Base-by-base conservation (phyloP, 805 yeast genomes). In the Kuraishia piskuri region DNA sequence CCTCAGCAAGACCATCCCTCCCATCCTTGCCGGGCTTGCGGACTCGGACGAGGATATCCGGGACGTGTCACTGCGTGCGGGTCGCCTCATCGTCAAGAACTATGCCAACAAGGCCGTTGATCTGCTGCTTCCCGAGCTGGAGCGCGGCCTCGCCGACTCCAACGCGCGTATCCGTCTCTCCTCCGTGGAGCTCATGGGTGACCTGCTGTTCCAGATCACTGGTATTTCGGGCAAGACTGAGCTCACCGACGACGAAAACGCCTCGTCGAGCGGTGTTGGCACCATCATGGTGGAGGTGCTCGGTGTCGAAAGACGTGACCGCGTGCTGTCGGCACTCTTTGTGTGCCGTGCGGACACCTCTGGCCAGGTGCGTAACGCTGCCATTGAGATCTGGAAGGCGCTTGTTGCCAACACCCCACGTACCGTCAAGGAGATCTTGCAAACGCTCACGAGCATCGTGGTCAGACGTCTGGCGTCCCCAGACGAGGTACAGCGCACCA, bases 341-440 rank as follows among this genome's bases (percentile, higher is more conserved):
- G 83, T 94, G 36, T 91, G 97, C 68, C 90, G 99, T 68, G 88
- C 96, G 14, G 99, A 94, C 73, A 80, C 84, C 45, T 80, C 94
- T 44, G 89, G 89, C 60, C 77, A 84, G 59, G 99, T 94, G 24
- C 84, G 99, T 62, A 83, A 83, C 58, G 88, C 96, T 23, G 84
- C 98, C 12, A 82, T 89, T 55, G 97, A 94, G 62, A 90, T 94
- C 49, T 94, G 99, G 99, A 91, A 91, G 71, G 90, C 96, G 0
- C 75, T 94, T 64, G 97, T 94, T 51, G 88, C 96, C 50, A 94
- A 94, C 67, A 94, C 99, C 22, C 98, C 99, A 47, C 83, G 88
- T 64, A 88, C 96, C 2, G 86, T 94, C 49, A 92, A 88, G 73
- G 97, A 91, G 67, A 90, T 94, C 56, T 70, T 94, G 57, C 95